Base-by-base conservation (phyloP, 768 basidiomycete genomes). In the Rhodotorula diobovata region DNA sequence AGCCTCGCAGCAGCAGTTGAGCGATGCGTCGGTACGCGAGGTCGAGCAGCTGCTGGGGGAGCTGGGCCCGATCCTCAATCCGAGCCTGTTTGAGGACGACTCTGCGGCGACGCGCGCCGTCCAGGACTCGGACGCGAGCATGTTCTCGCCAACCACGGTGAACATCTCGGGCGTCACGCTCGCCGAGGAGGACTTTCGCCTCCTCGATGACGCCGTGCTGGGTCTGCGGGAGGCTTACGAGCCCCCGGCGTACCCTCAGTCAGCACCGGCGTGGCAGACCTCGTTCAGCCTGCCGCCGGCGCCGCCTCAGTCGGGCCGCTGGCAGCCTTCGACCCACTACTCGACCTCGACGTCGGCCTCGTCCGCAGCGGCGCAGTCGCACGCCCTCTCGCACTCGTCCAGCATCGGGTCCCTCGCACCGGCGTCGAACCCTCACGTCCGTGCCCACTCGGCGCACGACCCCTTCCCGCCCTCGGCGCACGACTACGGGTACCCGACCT, bases 261-360 rank as follows among this genome's bases (percentile, higher is more conserved):
- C 73, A 23, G 73, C 73, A 1, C 69, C 73, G 5, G 66, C 69
- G 0, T 61, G 67, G 58, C 69, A 61, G 48, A 68, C 73, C 23
- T 32, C 46, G 14, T 74, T 74, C 60, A 57, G 61, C 50, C 11
- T 62, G 4, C 64, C 60, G 16, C 55, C 66, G 14, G 39, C 30
- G 14, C 63, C 61, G 5, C 61, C 54, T 0, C 61, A 61, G 32
- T 28, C 43, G 32, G 12, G 45, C 34, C 53, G 48, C 28, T n/a
- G 61, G 23, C 45, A 37, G 14, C 43, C 34, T 20, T 1, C 30
- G 20, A 6, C 8, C n/a, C 16, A 30, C 28, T 32, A 34, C 8
- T 35, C 54, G 12, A 50, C n/a, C n/a, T n/a, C n/a, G 45, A 11
- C 18, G 16, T 43, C 41, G 41, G 8, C 35, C 9, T 57, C 41